Evolutionary conservation across 2,329 filamentous ascomycete genomes (phyloP).

Genomic region (Elsinoe necatrix): DNA sequence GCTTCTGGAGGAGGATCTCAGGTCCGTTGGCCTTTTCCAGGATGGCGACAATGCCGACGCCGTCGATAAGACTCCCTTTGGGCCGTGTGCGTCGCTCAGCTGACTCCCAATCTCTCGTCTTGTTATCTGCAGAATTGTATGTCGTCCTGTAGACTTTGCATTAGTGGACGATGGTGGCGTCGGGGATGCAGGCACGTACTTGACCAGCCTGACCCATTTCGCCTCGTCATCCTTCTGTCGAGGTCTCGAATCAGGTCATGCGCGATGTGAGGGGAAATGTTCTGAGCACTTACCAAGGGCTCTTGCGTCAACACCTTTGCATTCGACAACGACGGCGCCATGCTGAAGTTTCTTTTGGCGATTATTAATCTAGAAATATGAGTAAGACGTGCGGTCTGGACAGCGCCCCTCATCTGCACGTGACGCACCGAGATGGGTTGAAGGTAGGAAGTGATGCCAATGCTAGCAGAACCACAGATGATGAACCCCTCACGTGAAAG

Average conservation of each 20-base stretch:
- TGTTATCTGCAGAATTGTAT: constrained; percentile 36
- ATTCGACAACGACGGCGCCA: constrained; percentile 18
- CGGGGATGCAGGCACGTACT: constrained; percentile 24
- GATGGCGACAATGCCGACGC: constrained; percentile 50
- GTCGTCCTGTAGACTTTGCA: constrained; percentile 28
- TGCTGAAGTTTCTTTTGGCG: constrained; percentile 1
- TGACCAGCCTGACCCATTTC: constrained; percentile 34
- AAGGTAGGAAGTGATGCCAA: not conserved
- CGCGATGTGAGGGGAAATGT: not conserved
- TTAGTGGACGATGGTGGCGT: constrained; percentile 1
- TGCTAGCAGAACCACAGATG: not conserved
- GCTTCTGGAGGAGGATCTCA: constrained; percentile 45
- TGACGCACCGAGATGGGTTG: not conserved
- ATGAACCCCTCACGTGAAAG: not conserved
- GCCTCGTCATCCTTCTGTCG: constrained; percentile 28
- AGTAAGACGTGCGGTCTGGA: not conserved
- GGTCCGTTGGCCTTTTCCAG: constrained; percentile 40
- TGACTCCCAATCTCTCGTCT: constrained; percentile 36
- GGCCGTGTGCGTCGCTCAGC: constrained; percentile 45
- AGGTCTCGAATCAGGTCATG: not conserved
- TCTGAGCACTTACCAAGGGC: constrained; percentile 16
- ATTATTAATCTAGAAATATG: constrained; percentile 4
- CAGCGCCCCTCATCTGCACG: constrained; percentile 7
- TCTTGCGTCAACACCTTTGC: constrained; percentile 19
- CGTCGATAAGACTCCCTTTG: constrained; percentile 47